Conservation (phyloP, 495 filamentous ascomycete genomes). For the Aspergillus biplanus region DNA sequence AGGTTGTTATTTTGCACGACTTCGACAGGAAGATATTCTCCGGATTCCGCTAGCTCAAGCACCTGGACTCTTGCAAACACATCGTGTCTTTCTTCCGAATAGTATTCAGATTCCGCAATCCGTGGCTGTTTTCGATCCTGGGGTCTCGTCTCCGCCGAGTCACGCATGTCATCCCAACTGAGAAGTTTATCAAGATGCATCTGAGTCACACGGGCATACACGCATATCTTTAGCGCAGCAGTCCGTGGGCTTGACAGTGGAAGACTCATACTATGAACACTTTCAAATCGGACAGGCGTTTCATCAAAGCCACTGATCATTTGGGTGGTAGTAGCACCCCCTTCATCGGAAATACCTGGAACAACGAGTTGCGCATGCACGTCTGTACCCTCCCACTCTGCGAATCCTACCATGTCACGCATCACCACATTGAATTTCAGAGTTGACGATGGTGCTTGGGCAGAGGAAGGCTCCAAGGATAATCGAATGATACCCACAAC, state of each 20-base stretch:
- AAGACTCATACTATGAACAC: constrained; percentile 97
- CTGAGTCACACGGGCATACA: constrained; percentile 86
- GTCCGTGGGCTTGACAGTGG: constrained; percentile 80
- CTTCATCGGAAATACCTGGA: constrained; percentile 88
- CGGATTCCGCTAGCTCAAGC: constrained; percentile 85
- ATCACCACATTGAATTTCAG: constrained; percentile 99
- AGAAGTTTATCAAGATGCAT: constrained; percentile 98
- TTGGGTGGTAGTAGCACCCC: constrained; percentile 89
- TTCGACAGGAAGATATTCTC: constrained; percentile 90
- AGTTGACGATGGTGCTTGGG: constrained; percentile 87
- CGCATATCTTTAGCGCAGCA: constrained; percentile 80
- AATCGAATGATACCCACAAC: constrained; percentile 88
- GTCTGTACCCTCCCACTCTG: constrained; percentile 92
- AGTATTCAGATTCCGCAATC: constrained; percentile 89
- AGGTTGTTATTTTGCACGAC: constrained; percentile 81
- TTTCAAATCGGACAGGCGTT: constrained; percentile 91
- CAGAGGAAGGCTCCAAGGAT: constrained; percentile 90
- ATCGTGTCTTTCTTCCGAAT: constrained; percentile 90
- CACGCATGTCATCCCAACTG: constrained; percentile 98
- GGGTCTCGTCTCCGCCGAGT: constrained; percentile 54
- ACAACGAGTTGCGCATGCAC: constrained; percentile 97
- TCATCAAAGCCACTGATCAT: constrained; percentile 96
- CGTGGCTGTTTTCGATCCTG: constrained; percentile 69
- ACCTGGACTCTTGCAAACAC: constrained; percentile 86
- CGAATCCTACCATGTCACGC: constrained; percentile 95